Evolutionary conservation across 176 grass and related monocot genomes (phyloP).

Genomic region (Oryza nivara): DNA sequence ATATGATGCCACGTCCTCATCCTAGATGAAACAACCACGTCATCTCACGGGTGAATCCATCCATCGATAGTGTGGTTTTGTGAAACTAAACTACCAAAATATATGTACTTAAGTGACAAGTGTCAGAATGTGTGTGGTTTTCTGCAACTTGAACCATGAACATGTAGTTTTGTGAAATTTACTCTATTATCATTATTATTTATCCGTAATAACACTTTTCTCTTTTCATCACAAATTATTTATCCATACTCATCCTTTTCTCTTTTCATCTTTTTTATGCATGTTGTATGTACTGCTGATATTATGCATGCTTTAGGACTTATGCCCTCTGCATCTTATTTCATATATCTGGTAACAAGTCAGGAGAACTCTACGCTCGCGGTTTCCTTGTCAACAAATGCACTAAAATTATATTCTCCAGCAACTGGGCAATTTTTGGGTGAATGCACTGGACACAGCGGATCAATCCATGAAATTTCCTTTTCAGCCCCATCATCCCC

Average conservation of each 20-base stretch:
- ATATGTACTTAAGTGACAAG: no score
- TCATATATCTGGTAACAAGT: constrained; percentile 54
- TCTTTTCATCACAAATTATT: constrained; percentile 16
- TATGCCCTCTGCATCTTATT: constrained; percentile 25
- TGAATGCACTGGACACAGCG: constrained; percentile 71
- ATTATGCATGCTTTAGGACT: constrained; percentile 14
- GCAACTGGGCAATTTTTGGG: constrained; percentile 86
- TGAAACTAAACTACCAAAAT: no score
- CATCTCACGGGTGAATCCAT: no score
- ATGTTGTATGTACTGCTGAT: background rate
- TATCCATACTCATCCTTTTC: background rate
- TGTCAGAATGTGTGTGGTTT: no score
- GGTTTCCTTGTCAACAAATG: constrained; percentile 79
- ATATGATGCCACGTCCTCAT: no score
- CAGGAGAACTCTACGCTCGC: constrained; percentile 83
- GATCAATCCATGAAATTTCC: constrained; percentile 76
- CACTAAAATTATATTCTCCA: constrained; percentile 82
- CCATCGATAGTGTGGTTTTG: no score
- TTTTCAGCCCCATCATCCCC: constrained; percentile 74
- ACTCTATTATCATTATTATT: constrained; percentile 3
- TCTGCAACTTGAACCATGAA: no score
- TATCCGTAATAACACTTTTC: background rate
- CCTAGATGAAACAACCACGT: no score
- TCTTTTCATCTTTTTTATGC: background rate
- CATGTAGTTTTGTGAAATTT: no score